phyloP scores from a whole-genome alignment of 495 filamentous ascomycete species.

The Podospora australis region DNA sequence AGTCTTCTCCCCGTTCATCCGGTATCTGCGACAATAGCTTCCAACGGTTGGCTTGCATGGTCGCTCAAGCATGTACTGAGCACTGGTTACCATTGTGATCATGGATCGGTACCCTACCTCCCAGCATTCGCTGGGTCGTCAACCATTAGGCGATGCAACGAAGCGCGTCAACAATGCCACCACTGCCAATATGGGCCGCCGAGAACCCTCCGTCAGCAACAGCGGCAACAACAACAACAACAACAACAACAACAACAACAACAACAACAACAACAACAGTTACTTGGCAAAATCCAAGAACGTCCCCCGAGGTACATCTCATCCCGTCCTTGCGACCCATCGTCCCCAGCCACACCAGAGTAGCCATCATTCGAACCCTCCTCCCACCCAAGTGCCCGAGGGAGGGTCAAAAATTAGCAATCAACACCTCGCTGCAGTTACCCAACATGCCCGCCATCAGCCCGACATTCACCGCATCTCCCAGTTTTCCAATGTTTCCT shows the following conservation, averaged over 20 bases:
- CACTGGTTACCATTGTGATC: neutral
- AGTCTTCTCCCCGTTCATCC: neutral
- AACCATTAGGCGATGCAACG: slow-evolving; percentile 44
- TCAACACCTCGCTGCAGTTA: slow-evolving; percentile 2
- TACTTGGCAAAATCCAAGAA: slow-evolving; percentile 15
- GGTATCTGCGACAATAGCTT: neutral
- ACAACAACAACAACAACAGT: slow-evolving; percentile 9
- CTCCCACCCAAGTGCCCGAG: slow-evolving; percentile 1
- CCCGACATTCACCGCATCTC: slow-evolving; percentile 60
- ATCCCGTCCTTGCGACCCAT: slow-evolving; percentile 7
- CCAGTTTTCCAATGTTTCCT: slow-evolving; percentile 62
- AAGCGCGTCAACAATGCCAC: slow-evolving; percentile 36
- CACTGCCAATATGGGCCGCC: slow-evolving; percentile 14
- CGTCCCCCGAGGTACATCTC: slow-evolving; percentile 6
- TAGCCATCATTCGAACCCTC: too few relatives aligned
- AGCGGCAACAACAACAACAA: slow-evolving; percentile 7
- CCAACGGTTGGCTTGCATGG: too few relatives aligned
- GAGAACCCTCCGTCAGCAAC: too few relatives aligned
- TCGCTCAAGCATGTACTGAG: slow-evolving; percentile 18
- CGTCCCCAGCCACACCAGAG: neutral
- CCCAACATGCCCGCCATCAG: slow-evolving; percentile 39
- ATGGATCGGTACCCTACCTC: slow-evolving; percentile 33
- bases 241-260: slow-evolving; percentile 14
- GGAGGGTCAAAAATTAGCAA: too few relatives aligned
- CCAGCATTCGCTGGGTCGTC: slow-evolving; percentile 26